Percentiles rank a stretch among this genome's conserved stretches.
Evolutionary conservation across 495 filamentous ascomycete genomes (phyloP).

Genomic region (Filosporella fistucella): DNA sequence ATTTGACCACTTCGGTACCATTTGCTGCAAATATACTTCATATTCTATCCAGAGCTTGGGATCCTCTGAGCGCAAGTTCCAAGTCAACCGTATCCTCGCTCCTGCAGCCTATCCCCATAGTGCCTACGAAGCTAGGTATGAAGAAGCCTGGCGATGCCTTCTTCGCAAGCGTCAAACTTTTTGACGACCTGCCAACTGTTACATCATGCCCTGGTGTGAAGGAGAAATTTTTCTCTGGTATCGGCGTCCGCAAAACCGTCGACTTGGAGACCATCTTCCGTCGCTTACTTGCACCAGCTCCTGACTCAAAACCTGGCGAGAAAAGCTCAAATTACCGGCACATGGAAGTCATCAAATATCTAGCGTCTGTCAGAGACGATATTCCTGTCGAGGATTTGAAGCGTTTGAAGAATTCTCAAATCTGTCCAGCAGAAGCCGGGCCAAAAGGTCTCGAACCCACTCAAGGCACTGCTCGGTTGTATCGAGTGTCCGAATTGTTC

Average conservation of each 20-base stretch:
- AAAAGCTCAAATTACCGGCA: constrained; percentile 62
- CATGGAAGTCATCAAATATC: constrained; percentile 89
- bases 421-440: constrained; percentile 75
- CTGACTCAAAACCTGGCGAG: constrained; percentile 36
- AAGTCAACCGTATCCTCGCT: constrained; percentile 60
- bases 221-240: constrained; percentile 76
- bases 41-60: constrained; percentile 85
- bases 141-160: constrained; percentile 81
- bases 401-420: constrained; percentile 67
- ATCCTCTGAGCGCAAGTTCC: constrained; percentile 57
- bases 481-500: constrained; percentile 79
- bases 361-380: constrained; percentile 83
- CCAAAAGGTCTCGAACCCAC: constrained; percentile 37
- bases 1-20: constrained; percentile 63
- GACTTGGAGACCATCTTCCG: constrained; percentile 92
- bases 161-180: constrained; percentile 87
- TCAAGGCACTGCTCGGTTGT: constrained; percentile 39
- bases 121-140: constrained; percentile 92
- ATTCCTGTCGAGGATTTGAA: constrained; percentile 82
- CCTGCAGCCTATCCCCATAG: constrained; percentile 64
- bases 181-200: constrained; percentile 85
- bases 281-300: constrained; percentile 58
- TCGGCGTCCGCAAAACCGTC: constrained; percentile 84
- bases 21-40: constrained; percentile 78
- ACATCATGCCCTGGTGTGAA: constrained; percentile 71